Evolutionary conservation across 1,284 basidiomycete genomes (phyloP).

Genomic region (Tilletia indica): DNA sequence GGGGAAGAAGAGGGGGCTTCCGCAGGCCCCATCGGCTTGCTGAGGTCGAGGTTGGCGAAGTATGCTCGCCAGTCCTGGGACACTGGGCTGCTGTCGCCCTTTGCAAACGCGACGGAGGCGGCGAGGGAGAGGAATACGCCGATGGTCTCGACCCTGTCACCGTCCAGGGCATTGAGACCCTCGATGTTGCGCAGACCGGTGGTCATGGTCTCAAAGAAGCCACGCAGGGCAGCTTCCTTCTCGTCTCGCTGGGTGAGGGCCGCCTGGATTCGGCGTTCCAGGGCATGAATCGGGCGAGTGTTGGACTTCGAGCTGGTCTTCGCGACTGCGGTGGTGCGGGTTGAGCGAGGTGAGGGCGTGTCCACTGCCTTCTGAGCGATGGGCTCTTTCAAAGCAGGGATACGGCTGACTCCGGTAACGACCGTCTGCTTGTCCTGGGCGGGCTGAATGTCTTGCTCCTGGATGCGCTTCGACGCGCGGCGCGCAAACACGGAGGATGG

Average conservation of each 20-base stretch:
- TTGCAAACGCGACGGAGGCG: background rate
- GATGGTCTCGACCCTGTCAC: background rate
- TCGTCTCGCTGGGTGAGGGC: background rate
- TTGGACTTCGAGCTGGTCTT: background rate
- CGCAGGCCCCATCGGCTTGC: background rate
- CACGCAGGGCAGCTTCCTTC: background rate
- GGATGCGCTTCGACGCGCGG: background rate
- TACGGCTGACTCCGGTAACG: background rate
- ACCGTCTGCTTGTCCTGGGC: background rate
- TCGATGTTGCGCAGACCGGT: background rate
- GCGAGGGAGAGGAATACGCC: background rate
- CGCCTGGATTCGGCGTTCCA: background rate
- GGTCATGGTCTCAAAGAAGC: background rate
- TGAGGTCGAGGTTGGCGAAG: background rate
- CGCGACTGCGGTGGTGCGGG: background rate
- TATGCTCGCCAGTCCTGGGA: background rate
- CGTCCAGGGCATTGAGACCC: background rate
- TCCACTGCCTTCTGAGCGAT: background rate
- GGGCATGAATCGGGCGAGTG: background rate
- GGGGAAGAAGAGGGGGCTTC: background rate
- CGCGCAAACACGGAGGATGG: too few species aligned
- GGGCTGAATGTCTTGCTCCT: background rate
- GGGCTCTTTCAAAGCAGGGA: background rate
- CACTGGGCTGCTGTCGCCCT: background rate
- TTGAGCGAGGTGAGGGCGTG: background rate